A percentile compares a stretch with the other conserved stretches of the same genome.
Evolutionary conservation across 2,329 filamentous ascomycete genomes (phyloP).

Genomic region (Chalara sp.): DNA sequence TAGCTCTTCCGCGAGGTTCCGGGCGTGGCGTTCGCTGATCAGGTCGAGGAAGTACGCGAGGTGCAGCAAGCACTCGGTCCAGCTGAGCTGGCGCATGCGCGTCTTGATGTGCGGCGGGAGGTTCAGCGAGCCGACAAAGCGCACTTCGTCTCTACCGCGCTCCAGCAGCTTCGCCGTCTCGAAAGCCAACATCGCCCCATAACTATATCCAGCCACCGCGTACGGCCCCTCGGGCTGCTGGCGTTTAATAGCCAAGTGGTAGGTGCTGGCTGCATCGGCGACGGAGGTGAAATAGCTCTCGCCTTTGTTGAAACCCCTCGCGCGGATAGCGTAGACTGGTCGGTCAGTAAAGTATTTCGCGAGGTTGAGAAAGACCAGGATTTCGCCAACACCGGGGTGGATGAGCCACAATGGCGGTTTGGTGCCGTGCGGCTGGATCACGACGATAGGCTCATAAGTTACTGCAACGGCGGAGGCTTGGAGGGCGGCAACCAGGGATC

Average conservation of each 20-base stretch:
- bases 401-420: constrained; percentile 33
- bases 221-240: constrained; percentile 42
- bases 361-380: constrained; percentile 32
- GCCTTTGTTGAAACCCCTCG: constrained; percentile 29
- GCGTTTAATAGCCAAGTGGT: constrained; percentile 31
- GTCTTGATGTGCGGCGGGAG: constrained; percentile 40
- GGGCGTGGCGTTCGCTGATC: constrained; percentile 21
- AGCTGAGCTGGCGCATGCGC: constrained; percentile 22
- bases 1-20: not conserved
- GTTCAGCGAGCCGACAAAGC: constrained; percentile 38
- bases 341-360: constrained; percentile 32
- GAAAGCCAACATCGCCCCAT: constrained; percentile 42
- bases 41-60: constrained; percentile 30
- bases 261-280: constrained; percentile 25
- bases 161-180: constrained; percentile 41
- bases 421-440: constrained; percentile 21
- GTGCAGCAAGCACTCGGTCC: constrained; percentile 27
- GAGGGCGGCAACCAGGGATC: constrained; percentile 22
- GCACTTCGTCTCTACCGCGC: constrained; percentile 27
- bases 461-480: constrained; percentile 2
- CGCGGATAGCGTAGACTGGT: constrained; percentile 37
- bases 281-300: constrained; percentile 3
- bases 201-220: constrained; percentile 42
- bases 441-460: constrained; percentile 28
- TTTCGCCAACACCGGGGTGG: constrained; percentile 34